Percentiles rank a stretch among this genome's conserved stretches.
Evolutionary conservation across 208 protist genomes (phyloP).

Genomic region (Trypanosoma boissoni): DNA sequence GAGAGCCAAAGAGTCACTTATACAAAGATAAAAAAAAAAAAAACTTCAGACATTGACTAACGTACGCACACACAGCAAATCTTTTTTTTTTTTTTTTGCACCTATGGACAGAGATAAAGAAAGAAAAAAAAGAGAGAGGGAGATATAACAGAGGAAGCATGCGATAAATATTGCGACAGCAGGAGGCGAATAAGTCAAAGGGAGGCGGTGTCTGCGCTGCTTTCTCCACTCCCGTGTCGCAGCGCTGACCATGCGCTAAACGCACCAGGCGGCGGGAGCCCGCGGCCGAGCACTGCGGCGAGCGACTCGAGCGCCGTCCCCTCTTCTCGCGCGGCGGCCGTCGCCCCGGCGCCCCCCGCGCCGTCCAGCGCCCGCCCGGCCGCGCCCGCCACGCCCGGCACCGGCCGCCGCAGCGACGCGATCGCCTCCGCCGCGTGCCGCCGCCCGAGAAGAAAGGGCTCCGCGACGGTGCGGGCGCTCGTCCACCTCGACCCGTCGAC

Average conservation of each 20-base stretch:
- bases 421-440: constrained; percentile 3
- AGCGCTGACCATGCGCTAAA: constrained; percentile 15
- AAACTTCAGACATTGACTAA: too few relatives aligned
- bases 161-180: neutral
- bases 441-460: constrained; percentile 20
- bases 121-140: neutral
- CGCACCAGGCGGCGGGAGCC: constrained; percentile 14
- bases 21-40: too few relatives aligned
- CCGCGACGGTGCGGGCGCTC: constrained; percentile 6
- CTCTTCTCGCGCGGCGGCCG: neutral
- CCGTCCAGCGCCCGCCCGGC: neutral
- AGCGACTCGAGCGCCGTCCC: constrained; percentile 5
- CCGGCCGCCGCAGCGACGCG: constrained; percentile 8
- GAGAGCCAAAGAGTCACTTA: too few relatives aligned
- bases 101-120: neutral
- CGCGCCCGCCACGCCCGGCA: constrained; percentile 1
- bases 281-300: neutral
- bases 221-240: neutral
- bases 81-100: neutral
- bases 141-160: neutral
- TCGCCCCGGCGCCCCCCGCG: neutral
- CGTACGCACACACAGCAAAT: too few relatives aligned
- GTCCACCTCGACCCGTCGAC: constrained; percentile 5
- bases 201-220: too few relatives aligned
- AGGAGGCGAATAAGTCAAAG: neutral